These are phyloP conservation scores for Bocquillonia castaneifolia DNA, from an alignment of 441 rosid genomes.

Conservation along the genomic window DNA sequence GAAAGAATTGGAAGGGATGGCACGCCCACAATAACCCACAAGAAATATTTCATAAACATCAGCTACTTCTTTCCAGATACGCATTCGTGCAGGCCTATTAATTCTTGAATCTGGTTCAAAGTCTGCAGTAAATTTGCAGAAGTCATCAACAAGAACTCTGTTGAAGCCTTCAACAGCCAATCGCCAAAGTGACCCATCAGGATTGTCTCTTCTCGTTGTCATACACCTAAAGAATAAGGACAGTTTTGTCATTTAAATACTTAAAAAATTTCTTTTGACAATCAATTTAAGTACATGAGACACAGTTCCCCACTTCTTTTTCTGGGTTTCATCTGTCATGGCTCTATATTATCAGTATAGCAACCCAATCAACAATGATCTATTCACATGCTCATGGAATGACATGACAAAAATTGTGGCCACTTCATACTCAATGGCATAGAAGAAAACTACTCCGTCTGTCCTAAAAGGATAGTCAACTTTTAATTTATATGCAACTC, in stretches of 20 bases:
- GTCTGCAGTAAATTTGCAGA: conserved; percentile 35
- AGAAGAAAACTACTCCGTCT: too few species aligned
- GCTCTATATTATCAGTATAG: not conserved
- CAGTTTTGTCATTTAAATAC: conserved; percentile 19
- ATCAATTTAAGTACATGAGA: not conserved
- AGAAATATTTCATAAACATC: conserved; percentile 96
- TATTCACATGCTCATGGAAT: conserved; percentile 2
- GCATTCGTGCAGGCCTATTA: conserved; percentile 62
- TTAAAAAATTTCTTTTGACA: not conserved
- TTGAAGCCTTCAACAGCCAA: conserved; percentile 87
- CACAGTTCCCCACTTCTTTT: not conserved
- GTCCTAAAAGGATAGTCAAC: too few species aligned
- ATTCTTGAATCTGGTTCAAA: conserved; percentile 44
- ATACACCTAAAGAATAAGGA: conserved; percentile 59
- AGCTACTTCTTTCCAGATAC: conserved; percentile 94
- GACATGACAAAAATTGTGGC: not conserved
- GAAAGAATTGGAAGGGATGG: conserved; percentile 75
- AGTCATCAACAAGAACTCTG: conserved; percentile 64
- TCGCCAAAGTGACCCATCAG: conserved; percentile 96
- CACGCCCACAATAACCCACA: conserved; percentile 92
- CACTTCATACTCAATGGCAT: too few species aligned
- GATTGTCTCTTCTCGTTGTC: conserved; percentile 94
- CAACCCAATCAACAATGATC: conserved; percentile 1
- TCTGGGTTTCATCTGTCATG: not conserved
- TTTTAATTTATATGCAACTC: too few species aligned